phyloP scores from a whole-genome alignment of 495 filamentous ascomycete species.

The Aspergillus panamensis region DNA sequence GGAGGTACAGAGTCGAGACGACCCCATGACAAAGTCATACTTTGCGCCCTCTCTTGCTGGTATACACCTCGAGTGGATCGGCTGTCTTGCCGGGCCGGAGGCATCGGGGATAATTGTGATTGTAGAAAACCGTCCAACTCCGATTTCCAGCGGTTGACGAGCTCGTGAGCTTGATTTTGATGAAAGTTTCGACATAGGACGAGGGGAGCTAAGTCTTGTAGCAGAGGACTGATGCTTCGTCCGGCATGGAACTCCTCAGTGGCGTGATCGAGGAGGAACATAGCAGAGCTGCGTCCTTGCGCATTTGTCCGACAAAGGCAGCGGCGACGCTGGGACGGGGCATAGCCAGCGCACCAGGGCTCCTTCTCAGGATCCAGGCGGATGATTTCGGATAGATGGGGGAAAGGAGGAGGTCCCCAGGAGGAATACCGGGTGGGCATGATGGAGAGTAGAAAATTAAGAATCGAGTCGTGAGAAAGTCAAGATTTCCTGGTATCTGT shows the following conservation, averaged over 20 bases:
- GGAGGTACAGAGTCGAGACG: too few species aligned
- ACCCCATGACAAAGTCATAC: too few species aligned
- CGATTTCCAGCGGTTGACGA: conserved; percentile 17
- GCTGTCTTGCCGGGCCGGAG: too few species aligned
- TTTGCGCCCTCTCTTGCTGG: too few species aligned
- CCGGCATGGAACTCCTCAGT: conserved; percentile 21
- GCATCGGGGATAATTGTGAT: background rate
- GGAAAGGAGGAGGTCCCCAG: background rate
- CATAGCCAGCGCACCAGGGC: conserved; percentile 26
- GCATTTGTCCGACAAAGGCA: conserved; percentile 24
- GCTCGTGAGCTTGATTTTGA: conserved; percentile 21
- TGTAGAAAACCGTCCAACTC: background rate
- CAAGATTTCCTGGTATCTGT: too few species aligned
- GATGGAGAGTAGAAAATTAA: too few species aligned
- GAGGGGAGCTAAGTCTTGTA: conserved; percentile 26
- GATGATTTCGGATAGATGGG: conserved; percentile 26
- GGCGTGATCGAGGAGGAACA: conserved; percentile 22
- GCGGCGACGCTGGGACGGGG: conserved; percentile 23
- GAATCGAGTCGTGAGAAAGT: too few species aligned
- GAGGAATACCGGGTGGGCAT: too few species aligned
- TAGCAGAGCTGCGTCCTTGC: conserved; percentile 15
- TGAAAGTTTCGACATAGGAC: conserved; percentile 28
- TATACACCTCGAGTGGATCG: too few species aligned
- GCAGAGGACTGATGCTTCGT: conserved; percentile 15
- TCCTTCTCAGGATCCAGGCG: conserved; percentile 26